Evolutionary conservation across 2,329 filamentous ascomycete species (phyloP).

Genomic region (Sporothrix variecibatus): DNA sequence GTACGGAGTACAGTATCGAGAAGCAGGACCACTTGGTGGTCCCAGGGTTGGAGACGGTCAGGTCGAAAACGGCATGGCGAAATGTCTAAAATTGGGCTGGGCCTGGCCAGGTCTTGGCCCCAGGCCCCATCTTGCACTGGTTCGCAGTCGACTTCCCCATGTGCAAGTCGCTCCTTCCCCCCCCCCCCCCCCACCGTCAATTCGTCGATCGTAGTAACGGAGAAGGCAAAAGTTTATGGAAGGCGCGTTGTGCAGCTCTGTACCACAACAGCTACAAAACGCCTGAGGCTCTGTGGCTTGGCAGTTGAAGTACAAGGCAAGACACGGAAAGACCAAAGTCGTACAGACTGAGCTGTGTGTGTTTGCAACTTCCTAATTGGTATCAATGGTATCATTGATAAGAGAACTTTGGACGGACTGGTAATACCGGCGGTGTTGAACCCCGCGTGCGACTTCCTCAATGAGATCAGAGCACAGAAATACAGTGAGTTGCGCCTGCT

Average conservation of each 20-base stretch:
- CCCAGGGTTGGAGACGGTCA: background rate
- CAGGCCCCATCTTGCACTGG: background rate
- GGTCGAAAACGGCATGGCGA: background rate
- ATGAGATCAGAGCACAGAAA: background rate
- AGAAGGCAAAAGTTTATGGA: background rate
- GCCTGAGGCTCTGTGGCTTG: slow-evolving; percentile 11
- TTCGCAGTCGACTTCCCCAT: background rate
- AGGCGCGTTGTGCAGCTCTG: background rate
- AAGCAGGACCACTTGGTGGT: background rate
- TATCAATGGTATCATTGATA: slow-evolving; percentile 1
- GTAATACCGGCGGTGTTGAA: background rate
- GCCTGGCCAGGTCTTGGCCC: background rate
- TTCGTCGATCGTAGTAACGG: background rate
- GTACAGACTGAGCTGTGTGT: background rate
- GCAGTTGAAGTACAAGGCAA: background rate
- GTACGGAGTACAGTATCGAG: background rate
- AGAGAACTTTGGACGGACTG: slow-evolving; percentile 1
- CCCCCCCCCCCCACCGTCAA: slow-evolving; percentile 4
- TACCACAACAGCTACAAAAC: background rate
- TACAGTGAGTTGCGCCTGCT: background rate
- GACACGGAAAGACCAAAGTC: background rate
- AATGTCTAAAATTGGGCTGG: background rate
- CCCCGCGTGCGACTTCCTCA: background rate
- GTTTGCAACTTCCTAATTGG: slow-evolving; percentile 7
- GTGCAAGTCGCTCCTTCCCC: background rate